These are phyloP conservation scores for Teunomyces pallodes DNA, from an alignment of 805 yeast species.

Conservation along the genomic window DNA sequence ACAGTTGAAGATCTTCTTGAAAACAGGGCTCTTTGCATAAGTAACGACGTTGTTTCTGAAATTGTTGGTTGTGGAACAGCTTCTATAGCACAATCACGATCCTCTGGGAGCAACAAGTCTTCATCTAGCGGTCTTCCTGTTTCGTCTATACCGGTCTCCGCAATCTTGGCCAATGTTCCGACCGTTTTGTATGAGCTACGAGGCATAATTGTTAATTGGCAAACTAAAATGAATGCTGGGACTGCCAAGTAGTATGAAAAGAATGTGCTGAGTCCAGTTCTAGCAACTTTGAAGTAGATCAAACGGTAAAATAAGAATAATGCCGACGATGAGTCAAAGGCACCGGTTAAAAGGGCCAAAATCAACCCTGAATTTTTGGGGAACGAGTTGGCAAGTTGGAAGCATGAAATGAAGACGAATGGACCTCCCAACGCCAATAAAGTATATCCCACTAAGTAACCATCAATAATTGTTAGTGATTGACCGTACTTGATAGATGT, in stretches of 20 bases:
- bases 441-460: slow-evolving; percentile 72
- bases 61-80: slow-evolving; percentile 31
- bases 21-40: slow-evolving; percentile 32
- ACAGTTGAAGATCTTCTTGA: slow-evolving; percentile 32
- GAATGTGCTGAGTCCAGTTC: slow-evolving; percentile 52
- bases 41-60: slow-evolving; percentile 39
- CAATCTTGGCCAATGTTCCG: slow-evolving; percentile 63
- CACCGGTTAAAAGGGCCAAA: slow-evolving; percentile 58
- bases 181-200: slow-evolving; percentile 67
- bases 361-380: slow-evolving; percentile 30
- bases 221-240: slow-evolving; percentile 71
- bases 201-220: slow-evolving; percentile 83
- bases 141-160: slow-evolving; percentile 73
- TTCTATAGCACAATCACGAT: slow-evolving; percentile 19
- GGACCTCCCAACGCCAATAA: slow-evolving; percentile 89
- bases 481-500: slow-evolving; percentile 41
- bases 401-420: slow-evolving; percentile 83
- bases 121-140: slow-evolving; percentile 56
- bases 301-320: slow-evolving; percentile 73
- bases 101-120: slow-evolving; percentile 39
- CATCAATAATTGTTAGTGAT: slow-evolving; percentile 44
- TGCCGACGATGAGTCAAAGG: slow-evolving; percentile 91
- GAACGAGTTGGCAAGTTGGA: slow-evolving; percentile 74
- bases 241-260: slow-evolving; percentile 68
- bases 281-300: slow-evolving; percentile 46